Percentiles rank a stretch among this genome's conserved stretches.
Evolutionary conservation across 2,329 filamentous ascomycete species (phyloP).

Genomic region (Fusarium algeriense): DNA sequence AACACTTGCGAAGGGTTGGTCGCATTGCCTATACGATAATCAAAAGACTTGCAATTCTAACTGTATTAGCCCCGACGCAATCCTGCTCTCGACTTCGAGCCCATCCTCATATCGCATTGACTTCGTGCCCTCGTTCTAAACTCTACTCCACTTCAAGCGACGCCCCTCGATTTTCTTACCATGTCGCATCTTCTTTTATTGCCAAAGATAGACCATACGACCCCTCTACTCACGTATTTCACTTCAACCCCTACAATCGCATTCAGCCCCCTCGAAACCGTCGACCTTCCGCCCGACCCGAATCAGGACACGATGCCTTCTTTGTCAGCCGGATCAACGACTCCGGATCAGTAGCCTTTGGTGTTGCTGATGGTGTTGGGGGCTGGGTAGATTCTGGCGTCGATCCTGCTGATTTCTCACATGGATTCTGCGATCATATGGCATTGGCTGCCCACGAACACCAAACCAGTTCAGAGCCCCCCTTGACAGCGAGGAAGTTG

Average conservation of each 20-base stretch:
- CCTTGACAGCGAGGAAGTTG: constrained; percentile 73
- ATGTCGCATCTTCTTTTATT: constrained; percentile 80
- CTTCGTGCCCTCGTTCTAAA: constrained; percentile 36
- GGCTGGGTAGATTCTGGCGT: constrained; percentile 95
- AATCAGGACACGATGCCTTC: constrained; percentile 95
- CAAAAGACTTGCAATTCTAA: constrained; percentile 18
- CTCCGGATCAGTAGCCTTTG: constrained; percentile 80
- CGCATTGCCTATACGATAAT: neutral
- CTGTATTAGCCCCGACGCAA: constrained; percentile 32
- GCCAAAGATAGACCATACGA: constrained; percentile 78
- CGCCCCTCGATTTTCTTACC: constrained; percentile 68
- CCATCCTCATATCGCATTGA: constrained; percentile 28
- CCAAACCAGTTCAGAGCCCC: constrained; percentile 51
- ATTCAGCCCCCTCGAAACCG: constrained; percentile 62
- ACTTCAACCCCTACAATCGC: constrained; percentile 75
- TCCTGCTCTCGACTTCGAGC: constrained; percentile 15
- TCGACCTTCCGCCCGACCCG: constrained; percentile 66
- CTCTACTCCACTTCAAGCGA: constrained; percentile 45
- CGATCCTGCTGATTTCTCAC: constrained; percentile 94
- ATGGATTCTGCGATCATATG: constrained; percentile 95
- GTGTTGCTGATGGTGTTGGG: constrained; percentile 93
- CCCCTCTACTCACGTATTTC: constrained; percentile 76
- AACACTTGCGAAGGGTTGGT: constrained; percentile 42
- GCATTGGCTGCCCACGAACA: constrained; percentile 77
- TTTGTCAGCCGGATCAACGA: constrained; percentile 87